Evolutionary conservation across 805 yeast genomes (phyloP).

Genomic region (Isabelozyma rhagii): DNA sequence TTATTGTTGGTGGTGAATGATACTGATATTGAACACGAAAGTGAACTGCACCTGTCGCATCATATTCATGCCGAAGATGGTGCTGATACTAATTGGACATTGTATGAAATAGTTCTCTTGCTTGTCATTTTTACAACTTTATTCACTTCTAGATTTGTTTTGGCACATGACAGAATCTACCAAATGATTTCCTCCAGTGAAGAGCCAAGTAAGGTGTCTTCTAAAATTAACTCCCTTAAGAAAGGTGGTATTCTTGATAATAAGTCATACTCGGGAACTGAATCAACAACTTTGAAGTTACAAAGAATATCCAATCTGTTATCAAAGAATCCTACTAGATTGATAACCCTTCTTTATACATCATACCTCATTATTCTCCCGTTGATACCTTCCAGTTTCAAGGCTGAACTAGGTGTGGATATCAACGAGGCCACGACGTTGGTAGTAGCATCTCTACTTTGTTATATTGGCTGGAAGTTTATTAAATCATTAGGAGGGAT

Average conservation of each 20-base stretch:
- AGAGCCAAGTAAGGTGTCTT: conserved; percentile 8
- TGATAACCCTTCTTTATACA: conserved; percentile 44
- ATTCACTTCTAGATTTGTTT: conserved; percentile 31
- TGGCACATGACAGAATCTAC: conserved; percentile 30
- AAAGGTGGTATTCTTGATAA: conserved; percentile 7
- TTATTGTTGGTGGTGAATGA: conserved; percentile 37
- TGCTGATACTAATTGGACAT: conserved; percentile 24
- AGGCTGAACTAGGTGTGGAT: conserved; percentile 27
- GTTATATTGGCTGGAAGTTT: conserved; percentile 50
- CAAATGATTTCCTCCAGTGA: conserved; percentile 27
- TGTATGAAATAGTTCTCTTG: conserved; percentile 25
- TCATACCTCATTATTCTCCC: conserved; percentile 41
- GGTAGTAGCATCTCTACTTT: conserved; percentile 41
- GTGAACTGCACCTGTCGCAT: conserved; percentile 31
- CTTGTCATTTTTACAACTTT: conserved; percentile 23
- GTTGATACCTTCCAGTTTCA: conserved; percentile 26
- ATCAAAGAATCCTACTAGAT: conserved; percentile 41
- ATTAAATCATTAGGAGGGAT: conserved; percentile 52
- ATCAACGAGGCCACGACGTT: conserved; percentile 46
- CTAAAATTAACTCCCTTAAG: neutral
- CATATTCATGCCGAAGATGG: conserved; percentile 34
- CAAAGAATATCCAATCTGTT: conserved; percentile 7
- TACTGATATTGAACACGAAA: conserved; percentile 9
- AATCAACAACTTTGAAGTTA: conserved; percentile 7
- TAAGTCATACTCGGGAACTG: neutral